Evolutionary conservation across 2,329 filamentous ascomycete species (phyloP).

Genomic region (Aspergillus flavus): DNA sequence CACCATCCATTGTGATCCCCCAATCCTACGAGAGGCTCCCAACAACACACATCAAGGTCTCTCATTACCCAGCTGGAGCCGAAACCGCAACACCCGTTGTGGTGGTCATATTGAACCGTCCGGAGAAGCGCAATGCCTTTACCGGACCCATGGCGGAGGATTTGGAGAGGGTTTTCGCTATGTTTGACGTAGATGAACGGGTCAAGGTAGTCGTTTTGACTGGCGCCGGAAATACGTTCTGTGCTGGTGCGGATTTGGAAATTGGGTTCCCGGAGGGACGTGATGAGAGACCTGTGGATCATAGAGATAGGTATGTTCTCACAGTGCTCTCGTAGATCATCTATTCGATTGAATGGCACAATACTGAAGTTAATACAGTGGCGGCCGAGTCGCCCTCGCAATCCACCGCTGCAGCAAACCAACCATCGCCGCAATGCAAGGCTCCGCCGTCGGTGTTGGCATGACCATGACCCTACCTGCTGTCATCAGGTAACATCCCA

Average conservation of each 20-base stretch:
- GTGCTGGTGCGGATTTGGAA: slow-evolving; percentile 60
- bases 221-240: slow-evolving; percentile 49
- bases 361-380: slow-evolving; percentile 24
- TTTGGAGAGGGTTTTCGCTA: slow-evolving; percentile 37
- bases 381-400: slow-evolving; percentile 46
- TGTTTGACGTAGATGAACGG: slow-evolving; percentile 56
- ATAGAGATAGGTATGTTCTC: slow-evolving; percentile 55
- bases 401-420: slow-evolving; percentile 61
- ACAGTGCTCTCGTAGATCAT: too few species aligned
- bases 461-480: slow-evolving; percentile 63
- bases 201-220: slow-evolving; percentile 60
- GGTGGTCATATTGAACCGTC: slow-evolving; percentile 57
- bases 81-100: slow-evolving; percentile 52
- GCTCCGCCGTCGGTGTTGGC: slow-evolving; percentile 60
- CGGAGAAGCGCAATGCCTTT: slow-evolving; percentile 62
- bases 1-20: slow-evolving; percentile 27
- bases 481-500: slow-evolving; percentile 46
- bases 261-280: slow-evolving; percentile 50
- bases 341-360: neutral
- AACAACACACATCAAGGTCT: slow-evolving; percentile 37
- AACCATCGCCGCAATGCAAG: slow-evolving; percentile 58
- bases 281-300: slow-evolving; percentile 48
- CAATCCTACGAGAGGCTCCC: slow-evolving; percentile 38
- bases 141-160: slow-evolving; percentile 55
- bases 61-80: slow-evolving; percentile 48